Conservation (phyloP, 2,329 filamentous ascomycete species). For the Huntiella bhutanensis region DNA sequence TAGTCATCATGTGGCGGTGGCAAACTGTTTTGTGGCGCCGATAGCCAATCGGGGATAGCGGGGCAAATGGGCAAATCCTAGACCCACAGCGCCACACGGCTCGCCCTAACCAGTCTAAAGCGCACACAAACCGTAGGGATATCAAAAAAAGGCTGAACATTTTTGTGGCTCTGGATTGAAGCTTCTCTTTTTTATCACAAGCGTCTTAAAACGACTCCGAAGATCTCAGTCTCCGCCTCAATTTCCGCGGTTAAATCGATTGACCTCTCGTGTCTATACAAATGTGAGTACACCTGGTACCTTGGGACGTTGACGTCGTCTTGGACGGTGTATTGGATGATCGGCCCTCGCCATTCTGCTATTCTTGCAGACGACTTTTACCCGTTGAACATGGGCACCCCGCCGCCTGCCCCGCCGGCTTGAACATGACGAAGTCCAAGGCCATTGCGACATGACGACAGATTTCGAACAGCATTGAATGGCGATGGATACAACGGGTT, state of each 20-base stretch:
- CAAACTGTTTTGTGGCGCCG: background rate
- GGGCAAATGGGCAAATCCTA: background rate
- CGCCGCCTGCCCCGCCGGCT: background rate
- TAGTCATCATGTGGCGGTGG: conserved; percentile 1
- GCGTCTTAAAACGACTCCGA: conserved; percentile 27
- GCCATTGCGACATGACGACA: no score
- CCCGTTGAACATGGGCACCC: background rate
- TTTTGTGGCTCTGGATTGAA: conserved; percentile 7
- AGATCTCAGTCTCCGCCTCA: conserved; percentile 98
- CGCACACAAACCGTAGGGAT: conserved; percentile 7
- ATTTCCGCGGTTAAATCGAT: conserved; percentile 93
- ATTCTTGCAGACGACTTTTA: no score
- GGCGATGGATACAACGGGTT: no score
- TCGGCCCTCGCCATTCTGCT: no score
- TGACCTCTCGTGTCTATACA: conserved; percentile 72
- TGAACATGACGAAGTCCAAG: no score
- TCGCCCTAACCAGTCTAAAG: conserved; percentile 8
- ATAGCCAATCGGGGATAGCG: background rate
- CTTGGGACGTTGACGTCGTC: background rate
- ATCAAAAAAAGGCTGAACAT: conserved; percentile 10
- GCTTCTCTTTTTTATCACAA: conserved; percentile 10
- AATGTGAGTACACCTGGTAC: conserved; percentile 19
- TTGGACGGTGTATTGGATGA: background rate
- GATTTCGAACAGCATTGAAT: no score
- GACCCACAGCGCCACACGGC: conserved; percentile 1